Conservation (phyloP, 106 monocot genomes). For the Dioscorea alata region DNA sequence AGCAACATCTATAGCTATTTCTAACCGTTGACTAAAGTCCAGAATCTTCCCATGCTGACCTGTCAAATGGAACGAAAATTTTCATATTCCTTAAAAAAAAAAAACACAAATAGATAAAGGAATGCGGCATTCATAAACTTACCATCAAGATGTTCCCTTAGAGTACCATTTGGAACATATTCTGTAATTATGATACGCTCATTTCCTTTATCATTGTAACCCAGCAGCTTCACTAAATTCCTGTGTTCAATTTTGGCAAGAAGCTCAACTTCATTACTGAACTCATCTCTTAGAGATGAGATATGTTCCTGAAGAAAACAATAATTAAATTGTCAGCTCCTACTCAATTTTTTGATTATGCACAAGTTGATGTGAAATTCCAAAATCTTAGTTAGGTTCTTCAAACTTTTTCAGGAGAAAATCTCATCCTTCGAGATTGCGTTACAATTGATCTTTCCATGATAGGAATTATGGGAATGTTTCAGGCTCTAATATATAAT, state of each 20-base stretch:
- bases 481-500: too few relatives aligned
- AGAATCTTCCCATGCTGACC: conserved; percentile 54
- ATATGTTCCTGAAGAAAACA: conserved; percentile 41
- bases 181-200: conserved; percentile 79
- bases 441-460: too few relatives aligned
- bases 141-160: conserved; percentile 90
- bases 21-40: conserved; percentile 75
- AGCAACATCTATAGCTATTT: conserved; percentile 84
- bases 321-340: too few relatives aligned
- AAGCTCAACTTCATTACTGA: conserved; percentile 78
- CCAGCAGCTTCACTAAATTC: conserved; percentile 67
- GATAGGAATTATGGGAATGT: too few relatives aligned
- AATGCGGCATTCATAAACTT: conserved; percentile 3
- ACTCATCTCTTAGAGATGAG: conserved; percentile 49
- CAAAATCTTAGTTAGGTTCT: too few relatives aligned
- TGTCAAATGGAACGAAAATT: conserved; percentile 19
- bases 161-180: conserved; percentile 79
- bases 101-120: too few relatives aligned
- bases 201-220: conserved; percentile 66
- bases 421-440: too few relatives aligned
- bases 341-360: too few relatives aligned
- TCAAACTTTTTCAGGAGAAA: too few relatives aligned
- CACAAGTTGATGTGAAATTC: too few relatives aligned
- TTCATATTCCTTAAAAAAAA: background rate
- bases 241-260: conserved; percentile 78